Base-by-base conservation (phyloP, 2,329 filamentous ascomycete species). In the Sarocladium kiliense region DNA sequence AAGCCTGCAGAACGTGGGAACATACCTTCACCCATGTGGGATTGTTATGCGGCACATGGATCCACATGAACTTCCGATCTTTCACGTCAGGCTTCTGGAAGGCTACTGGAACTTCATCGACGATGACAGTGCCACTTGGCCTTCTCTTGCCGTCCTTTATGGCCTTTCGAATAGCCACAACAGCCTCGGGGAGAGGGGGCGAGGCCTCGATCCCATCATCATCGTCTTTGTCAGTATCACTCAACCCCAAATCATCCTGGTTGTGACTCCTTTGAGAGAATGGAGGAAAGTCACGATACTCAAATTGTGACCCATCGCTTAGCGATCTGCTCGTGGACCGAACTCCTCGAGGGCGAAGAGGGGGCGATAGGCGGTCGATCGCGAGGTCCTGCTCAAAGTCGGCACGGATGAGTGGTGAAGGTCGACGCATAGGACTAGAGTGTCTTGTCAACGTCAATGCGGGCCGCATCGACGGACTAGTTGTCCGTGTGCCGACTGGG, bases 31-130 rank as follows among this genome's bases (percentile, higher is more conserved):
- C 80, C 80, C 80, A 84, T 0, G 76, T 72, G 0, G 80, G 78
- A 53, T 83, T 82, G 9, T 79, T 83, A 26, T 76, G 82, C 0
- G 80, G 77, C 18, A 81, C 59, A 64, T 84, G 80, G 47, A 83
- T 74, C 80, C 81, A 84, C 60, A 78, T 75, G 59, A 82, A 82
- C 62, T 77, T 81, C 23, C 77, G 72, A 2, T 64, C 60, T 34
- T 65, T 62, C 2, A 66, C 61, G 37, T 68, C 63, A 1, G 71
- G 71, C 55, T 64, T 70, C 10, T 61, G 55, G 60, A 73, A 68
- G 27, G 66, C 63, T 34, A 63, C 58, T 0, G 64, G 63, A 9
- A 62, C 58, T 16, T 68, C 65, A 12, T 69, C 67, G 1, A 65
- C 61, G 10, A 69, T 58, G 0, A 61, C 66, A 10, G 64, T 63